These are phyloP conservation scores for Arachis stenosperma DNA, from an alignment of 306 rosid species.

Conservation along the genomic window DNA sequence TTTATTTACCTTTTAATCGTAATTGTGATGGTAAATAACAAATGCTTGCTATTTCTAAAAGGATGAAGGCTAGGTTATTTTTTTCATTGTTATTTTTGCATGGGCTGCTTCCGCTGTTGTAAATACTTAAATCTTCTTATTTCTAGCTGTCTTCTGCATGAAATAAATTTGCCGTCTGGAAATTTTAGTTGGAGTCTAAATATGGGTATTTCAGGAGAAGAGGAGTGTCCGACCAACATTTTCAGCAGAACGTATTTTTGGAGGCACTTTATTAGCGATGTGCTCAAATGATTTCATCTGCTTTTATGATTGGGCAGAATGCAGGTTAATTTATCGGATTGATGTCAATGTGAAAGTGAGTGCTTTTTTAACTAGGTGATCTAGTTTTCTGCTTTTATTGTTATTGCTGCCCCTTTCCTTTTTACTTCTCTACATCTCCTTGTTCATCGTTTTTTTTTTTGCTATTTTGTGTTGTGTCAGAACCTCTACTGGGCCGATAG, in stretches of 20 bases:
- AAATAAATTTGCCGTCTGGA: conserved; percentile 6
- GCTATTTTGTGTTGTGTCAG: conserved; percentile 47
- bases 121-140: conserved; percentile 3
- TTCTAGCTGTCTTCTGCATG: conserved; percentile 4
- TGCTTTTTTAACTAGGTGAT: conserved; percentile 38
- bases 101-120: conserved; percentile 28
- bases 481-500: conserved; percentile 99
- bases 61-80: conserved; percentile 4
- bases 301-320: conserved; percentile 96
- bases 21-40: conserved; percentile 20
- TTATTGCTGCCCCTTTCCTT: background rate
- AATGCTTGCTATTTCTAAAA: conserved; percentile 18
- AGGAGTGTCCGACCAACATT: conserved; percentile 92
- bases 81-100: conserved; percentile 25
- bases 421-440: background rate
- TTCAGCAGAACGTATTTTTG: conserved; percentile 84
- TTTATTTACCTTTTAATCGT: conserved; percentile 17
- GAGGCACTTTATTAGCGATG: conserved; percentile 91
- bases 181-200: conserved; percentile 33
- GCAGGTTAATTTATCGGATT: conserved; percentile 92
- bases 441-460: conserved; percentile 26
- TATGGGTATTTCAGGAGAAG: conserved; percentile 72
- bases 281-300: conserved; percentile 98
- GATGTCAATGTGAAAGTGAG: conserved; percentile 95
- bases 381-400: conserved; percentile 22